Conservation (phyloP, 2,329 filamentous ascomycete species). For the Colletotrichum horii region DNA sequence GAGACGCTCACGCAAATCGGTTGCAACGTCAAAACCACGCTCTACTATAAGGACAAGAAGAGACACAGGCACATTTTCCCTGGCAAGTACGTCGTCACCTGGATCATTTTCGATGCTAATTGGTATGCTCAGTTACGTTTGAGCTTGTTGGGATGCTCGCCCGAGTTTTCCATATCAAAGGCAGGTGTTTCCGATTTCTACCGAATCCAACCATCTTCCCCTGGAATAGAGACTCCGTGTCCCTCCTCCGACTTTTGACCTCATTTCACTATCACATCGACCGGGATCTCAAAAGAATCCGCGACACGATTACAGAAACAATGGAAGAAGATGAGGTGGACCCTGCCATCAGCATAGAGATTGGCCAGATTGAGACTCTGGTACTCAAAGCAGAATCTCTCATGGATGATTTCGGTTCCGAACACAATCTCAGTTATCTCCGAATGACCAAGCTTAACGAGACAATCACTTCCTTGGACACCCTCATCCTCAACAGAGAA, state of each 20-base stretch:
- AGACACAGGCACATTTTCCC: constrained; percentile 29
- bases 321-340: too few relatives aligned
- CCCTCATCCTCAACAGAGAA: constrained; percentile 27
- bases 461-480: constrained; percentile 4
- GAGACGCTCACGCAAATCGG: constrained; percentile 43
- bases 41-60: constrained; percentile 28
- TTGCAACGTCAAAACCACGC: constrained; percentile 37
- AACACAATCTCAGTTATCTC: background rate
- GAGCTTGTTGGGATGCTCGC: constrained; percentile 47
- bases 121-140: constrained; percentile 43
- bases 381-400: too few relatives aligned
- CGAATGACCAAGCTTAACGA: background rate
- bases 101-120: too few relatives aligned
- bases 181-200: constrained; percentile 42
- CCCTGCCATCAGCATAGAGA: too few relatives aligned
- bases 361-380: too few relatives aligned
- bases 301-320: too few relatives aligned
- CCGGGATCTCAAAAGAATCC: constrained; percentile 14
- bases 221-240: constrained; percentile 59
- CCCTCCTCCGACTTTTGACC: constrained; percentile 44
- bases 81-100: too few relatives aligned
- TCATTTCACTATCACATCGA: constrained; percentile 38
- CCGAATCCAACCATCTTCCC: constrained; percentile 53
- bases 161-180: constrained; percentile 36
- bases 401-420: too few relatives aligned